Evolutionary conservation across 306 rosid species (phyloP).

Genomic region (Pterocarpus macrocarpus): DNA sequence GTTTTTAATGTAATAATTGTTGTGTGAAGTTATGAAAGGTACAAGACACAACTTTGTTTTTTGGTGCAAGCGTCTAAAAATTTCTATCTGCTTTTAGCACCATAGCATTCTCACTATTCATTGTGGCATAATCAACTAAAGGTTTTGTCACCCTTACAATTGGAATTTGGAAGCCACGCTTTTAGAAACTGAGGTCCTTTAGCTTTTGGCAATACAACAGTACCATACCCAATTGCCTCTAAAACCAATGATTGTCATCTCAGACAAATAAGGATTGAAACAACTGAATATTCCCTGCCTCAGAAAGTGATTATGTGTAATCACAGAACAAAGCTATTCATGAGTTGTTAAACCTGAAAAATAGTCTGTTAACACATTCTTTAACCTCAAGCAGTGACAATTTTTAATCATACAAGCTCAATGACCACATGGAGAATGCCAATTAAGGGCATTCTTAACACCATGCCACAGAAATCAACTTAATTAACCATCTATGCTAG

Average conservation of each 20-base stretch:
- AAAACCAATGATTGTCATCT: constrained; percentile 79
- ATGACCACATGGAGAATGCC: too few species aligned
- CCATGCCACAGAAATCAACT: too few species aligned
- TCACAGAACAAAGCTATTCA: constrained; percentile 63
- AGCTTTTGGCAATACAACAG: constrained; percentile 70
- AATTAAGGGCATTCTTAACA: too few species aligned
- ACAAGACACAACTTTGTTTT: too few species aligned
- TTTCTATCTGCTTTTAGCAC: constrained; percentile 42
- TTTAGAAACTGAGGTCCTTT: constrained; percentile 77
- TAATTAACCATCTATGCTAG: too few species aligned
- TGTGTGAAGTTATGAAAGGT: constrained; percentile 30
- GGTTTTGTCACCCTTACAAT: constrained; percentile 89
- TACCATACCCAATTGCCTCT: constrained; percentile 86
- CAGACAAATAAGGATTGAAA: constrained; percentile 69
- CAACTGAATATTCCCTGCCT: constrained; percentile 57
- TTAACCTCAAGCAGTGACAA: constrained; percentile 54
- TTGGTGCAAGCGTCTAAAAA: too few species aligned
- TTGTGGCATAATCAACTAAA: constrained; percentile 62
- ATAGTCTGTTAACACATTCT: constrained; percentile 71
- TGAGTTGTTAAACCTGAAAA: constrained; percentile 63
- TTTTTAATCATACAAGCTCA: too few species aligned
- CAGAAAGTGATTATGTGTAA: constrained; percentile 56
- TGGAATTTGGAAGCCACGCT: constrained; percentile 73
- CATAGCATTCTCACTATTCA: constrained; percentile 49
- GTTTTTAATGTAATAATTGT: too few species aligned